Percentiles rank a stretch among this genome's conserved stretches.
These are phyloP conservation scores for Venustampulla echinocandica DNA, from an alignment of 495 filamentous ascomycete genomes.

Conservation along the genomic window DNA sequence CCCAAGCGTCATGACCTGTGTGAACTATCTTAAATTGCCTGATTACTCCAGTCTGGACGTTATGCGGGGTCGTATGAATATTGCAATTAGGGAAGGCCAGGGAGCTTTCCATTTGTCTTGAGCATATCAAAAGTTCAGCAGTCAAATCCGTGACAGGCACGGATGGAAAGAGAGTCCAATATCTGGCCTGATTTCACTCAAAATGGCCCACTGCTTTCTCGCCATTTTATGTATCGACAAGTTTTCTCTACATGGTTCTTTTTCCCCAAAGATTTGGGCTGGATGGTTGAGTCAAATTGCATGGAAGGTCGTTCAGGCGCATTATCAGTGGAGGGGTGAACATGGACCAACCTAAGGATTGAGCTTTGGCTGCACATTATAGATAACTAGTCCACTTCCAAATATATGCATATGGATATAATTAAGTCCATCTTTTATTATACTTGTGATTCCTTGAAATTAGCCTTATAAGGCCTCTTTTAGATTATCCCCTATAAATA, in stretches of 20 bases:
- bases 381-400: constrained; percentile 7
- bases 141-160: constrained; percentile 4
- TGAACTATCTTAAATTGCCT: constrained; percentile 97
- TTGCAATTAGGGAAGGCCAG: constrained; percentile 94
- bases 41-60: constrained; percentile 81
- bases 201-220: constrained; percentile 13
- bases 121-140: constrained; percentile 11
- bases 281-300: constrained; percentile 23
- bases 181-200: constrained; percentile 8
- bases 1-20: constrained; percentile 98
- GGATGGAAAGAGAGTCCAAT: constrained; percentile 4
- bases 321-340: constrained; percentile 14
- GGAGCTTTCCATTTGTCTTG: constrained; percentile 96
- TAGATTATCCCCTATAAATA: too few relatives aligned
- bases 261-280: constrained; percentile 6
- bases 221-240: constrained; percentile 20
- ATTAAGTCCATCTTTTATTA: neutral
- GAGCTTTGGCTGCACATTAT: constrained; percentile 12
- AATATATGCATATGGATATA: neutral
- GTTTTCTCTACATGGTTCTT: constrained; percentile 8
- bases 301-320: constrained; percentile 28
- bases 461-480: too few relatives aligned
- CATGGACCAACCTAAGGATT: constrained; percentile 7
- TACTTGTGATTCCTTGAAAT: neutral
- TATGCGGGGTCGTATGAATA: constrained; percentile 64